phyloP scores from a whole-genome alignment of 352 stramenopile genomes.

The Phytophthora kernoviae region DNA sequence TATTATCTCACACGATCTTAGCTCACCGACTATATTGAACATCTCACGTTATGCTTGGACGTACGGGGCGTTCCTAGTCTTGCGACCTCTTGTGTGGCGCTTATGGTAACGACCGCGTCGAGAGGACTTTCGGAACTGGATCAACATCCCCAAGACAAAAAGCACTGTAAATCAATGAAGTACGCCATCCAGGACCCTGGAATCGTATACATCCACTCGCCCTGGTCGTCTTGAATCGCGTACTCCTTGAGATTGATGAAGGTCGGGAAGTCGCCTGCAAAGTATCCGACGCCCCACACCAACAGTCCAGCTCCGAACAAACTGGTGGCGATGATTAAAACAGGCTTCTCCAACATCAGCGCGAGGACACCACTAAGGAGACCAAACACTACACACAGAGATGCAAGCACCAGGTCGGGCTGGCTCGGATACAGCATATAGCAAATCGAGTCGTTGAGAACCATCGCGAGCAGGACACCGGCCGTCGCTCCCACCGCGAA shows the following conservation, averaged over 20 bases:
- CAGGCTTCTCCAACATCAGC: slow-evolving; percentile 48
- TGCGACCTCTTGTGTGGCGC: not conserved
- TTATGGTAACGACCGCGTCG: slow-evolving; percentile 15
- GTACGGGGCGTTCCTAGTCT: slow-evolving; percentile 10
- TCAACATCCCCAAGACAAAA: slow-evolving; percentile 36
- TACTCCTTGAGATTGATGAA: slow-evolving; percentile 45
- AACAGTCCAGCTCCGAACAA: slow-evolving; percentile 40
- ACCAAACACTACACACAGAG: slow-evolving; percentile 34
- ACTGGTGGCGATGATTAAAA: slow-evolving; percentile 46
- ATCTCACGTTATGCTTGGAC: slow-evolving; percentile 3
- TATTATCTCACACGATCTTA: not conserved
- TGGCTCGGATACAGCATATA: slow-evolving; percentile 46
- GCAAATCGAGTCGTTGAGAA: slow-evolving; percentile 42
- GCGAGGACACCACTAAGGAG: slow-evolving; percentile 33
- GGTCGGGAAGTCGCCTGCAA: slow-evolving; percentile 46
- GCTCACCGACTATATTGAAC: not conserved
- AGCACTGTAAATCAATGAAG: slow-evolving; percentile 38
- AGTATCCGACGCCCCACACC: slow-evolving; percentile 55
- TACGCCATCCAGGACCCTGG: slow-evolving; percentile 49
- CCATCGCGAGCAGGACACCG: slow-evolving; percentile 47
- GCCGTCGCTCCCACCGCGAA: slow-evolving; percentile 42
- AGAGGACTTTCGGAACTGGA: slow-evolving; percentile 53
- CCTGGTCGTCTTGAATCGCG: slow-evolving; percentile 23
- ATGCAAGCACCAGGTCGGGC: slow-evolving; percentile 34
- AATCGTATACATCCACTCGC: slow-evolving; percentile 40